Conservation (phyloP, 106 monocot species). For the Dioscorea zingiberensis region DNA sequence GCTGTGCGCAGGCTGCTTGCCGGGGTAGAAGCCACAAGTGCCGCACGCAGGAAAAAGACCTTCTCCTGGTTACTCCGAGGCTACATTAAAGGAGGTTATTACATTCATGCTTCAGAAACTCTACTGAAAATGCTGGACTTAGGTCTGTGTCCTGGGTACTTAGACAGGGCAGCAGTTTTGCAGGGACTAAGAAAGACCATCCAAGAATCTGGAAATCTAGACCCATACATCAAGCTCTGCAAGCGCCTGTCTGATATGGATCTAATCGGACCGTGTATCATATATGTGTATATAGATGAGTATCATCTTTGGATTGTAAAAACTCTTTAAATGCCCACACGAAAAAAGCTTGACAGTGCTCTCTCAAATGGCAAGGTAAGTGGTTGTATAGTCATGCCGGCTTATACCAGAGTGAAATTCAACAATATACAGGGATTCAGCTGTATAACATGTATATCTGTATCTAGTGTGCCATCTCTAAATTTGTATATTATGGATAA, state of each 20-base stretch:
- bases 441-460: no score
- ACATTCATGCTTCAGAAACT: constrained; percentile 68
- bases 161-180: constrained; percentile 73
- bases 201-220: constrained; percentile 57
- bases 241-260: constrained; percentile 66
- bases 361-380: no score
- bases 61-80: constrained; percentile 79
- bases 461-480: no score
- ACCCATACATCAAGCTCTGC: constrained; percentile 71
- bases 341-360: no score
- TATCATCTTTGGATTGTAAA: constrained; percentile 79
- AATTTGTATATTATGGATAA: no score
- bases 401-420: no score
- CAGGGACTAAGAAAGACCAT: constrained; percentile 72
- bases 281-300: constrained; percentile 63
- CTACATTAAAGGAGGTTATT: constrained; percentile 87
- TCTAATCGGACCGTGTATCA: constrained; percentile 71
- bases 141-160: constrained; percentile 66
- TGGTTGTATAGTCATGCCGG: no score
- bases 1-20: constrained; percentile 63
- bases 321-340: constrained; percentile 61
- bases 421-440: no score
- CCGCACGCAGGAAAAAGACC: constrained; percentile 49
- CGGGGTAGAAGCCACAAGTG: constrained; percentile 35
- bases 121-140: constrained; percentile 62